A percentile compares a stretch with the other conserved stretches of the same genome.
Evolutionary conservation across 208 protist genomes (phyloP).

Genomic region (Herpetomonas muscarum): DNA sequence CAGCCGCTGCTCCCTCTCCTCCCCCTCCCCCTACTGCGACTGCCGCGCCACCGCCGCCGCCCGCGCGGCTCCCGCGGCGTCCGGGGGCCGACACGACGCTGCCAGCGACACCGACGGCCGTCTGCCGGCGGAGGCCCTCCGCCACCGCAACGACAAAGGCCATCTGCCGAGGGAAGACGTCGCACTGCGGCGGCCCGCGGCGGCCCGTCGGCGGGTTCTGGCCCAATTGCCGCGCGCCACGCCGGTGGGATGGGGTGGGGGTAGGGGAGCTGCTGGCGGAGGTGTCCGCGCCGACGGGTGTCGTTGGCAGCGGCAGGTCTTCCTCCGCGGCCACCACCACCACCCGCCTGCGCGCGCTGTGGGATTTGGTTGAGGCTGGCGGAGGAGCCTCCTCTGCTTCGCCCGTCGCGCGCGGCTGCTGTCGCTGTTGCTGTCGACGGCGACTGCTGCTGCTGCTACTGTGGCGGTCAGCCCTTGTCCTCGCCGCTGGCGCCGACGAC

Average conservation of each 20-base stretch:
- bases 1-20: too few species aligned
- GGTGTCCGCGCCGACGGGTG: neutral
- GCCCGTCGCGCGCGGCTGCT: conserved; percentile 7
- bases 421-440: conserved; percentile 3
- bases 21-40: neutral
- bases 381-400: conserved; percentile 2
- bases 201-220: neutral
- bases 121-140: conserved; percentile 3
- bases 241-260: neutral
- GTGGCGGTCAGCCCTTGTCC: too few species aligned
- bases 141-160: conserved; percentile 10
- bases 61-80: neutral
- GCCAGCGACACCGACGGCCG: conserved; percentile 1
- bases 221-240: neutral
- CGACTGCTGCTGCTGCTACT: too few species aligned
- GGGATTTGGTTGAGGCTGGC: neutral
- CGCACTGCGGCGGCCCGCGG: neutral
- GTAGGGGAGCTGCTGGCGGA: neutral
- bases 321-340: neutral
- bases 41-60: neutral
- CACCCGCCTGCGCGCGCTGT: neutral
- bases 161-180: conserved; percentile 10
- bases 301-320: too few species aligned
- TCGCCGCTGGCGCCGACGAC: too few species aligned
- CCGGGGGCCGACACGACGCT: neutral